Base-by-base conservation (phyloP, 345 rosid species). In the Arabis hirsuta region DNA sequence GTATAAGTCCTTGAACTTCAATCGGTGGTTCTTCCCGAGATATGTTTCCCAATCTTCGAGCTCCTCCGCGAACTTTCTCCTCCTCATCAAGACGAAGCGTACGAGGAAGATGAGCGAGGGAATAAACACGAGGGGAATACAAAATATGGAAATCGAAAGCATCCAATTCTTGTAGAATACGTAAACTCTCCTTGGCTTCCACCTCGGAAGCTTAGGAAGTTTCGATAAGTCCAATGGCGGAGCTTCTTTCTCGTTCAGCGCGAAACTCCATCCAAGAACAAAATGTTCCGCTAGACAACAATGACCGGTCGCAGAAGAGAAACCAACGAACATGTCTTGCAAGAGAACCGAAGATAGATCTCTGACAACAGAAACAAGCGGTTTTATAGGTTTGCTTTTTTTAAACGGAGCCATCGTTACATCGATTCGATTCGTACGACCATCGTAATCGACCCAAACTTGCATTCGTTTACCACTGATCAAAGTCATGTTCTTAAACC, bases 381-480 rank as follows among this genome's bases (percentile, higher is more conserved):
- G 88, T 22, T 1, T 39, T 1, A 4, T 60, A 0, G 93, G 96
- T 60, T 87, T 81, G 3, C 7, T 32, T 1, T 59, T 2, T 3
- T 11, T 12, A 62, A 16, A 67, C 0, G 89, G 88, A 9, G 98
- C 75, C 10, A 89, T 46, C 1, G 90, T 83, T 16, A 88, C 88
- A 45, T 81, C 79, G 48, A 89, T 14, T 6, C 55, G 12, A 44
- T 81, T 77, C 32, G 71, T 43, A 41, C 5, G 36, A 0, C 86
- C 83, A 70, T 90, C 90, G 67, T 90, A 93, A 64, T 87, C 94
- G 57, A 90, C 48, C 98, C 98, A 93, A 57, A 82, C 88, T 60
- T 84, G 87, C 72, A 85, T 82, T 22, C 48, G 45, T 12, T 46
- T 65, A 3, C 85, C 82, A 51, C 81, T 78, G 29, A 77, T 79